Percentiles rank a stretch among this genome's conserved stretches.
phyloP scores from a whole-genome alignment of 2,329 filamentous ascomycete genomes.

The Ophiostoma perfectum region DNA sequence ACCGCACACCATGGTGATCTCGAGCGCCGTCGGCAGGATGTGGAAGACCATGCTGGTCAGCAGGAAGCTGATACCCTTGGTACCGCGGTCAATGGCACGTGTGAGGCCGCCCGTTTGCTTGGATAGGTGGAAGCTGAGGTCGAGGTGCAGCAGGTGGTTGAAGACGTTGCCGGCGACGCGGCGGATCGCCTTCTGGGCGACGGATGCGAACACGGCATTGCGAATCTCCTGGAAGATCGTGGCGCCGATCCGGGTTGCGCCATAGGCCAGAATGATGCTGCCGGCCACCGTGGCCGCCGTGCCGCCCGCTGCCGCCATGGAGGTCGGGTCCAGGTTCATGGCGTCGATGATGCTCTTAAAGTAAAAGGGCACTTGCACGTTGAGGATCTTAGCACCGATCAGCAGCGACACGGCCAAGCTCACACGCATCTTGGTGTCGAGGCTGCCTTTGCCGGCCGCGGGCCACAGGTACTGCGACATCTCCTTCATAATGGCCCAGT shows the following conservation, averaged over 20 bases:
- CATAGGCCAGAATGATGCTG: constrained; percentile 90
- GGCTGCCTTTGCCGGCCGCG: constrained; percentile 72
- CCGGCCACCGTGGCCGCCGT: constrained; percentile 86
- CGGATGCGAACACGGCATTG: constrained; percentile 94
- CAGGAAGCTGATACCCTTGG: constrained; percentile 96
- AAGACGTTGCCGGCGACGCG: constrained; percentile 89
- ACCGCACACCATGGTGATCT: constrained; percentile 92
- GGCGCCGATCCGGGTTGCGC: constrained; percentile 78
- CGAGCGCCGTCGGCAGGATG: constrained; percentile 84
- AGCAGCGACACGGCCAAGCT: constrained; percentile 77
- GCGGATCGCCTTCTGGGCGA: constrained; percentile 93
- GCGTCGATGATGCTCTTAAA: constrained; percentile 97
- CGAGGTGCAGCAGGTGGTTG: constrained; percentile 77
- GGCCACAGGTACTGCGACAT: constrained; percentile 97
- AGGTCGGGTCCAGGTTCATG: constrained; percentile 92
- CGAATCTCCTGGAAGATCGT: constrained; percentile 88
- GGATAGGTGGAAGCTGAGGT: constrained; percentile 87
- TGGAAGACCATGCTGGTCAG: constrained; percentile 98
- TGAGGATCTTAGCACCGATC: constrained; percentile 86
- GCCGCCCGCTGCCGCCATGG: constrained; percentile 57
- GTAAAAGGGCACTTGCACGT: constrained; percentile 97
- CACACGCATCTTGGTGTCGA: constrained; percentile 78
- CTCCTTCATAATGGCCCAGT: constrained; percentile 98
- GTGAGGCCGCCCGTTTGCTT: constrained; percentile 94
- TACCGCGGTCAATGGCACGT: constrained; percentile 89